phyloP scores from a whole-genome alignment of 345 rosid genomes.

The Boechera retrofracta region DNA sequence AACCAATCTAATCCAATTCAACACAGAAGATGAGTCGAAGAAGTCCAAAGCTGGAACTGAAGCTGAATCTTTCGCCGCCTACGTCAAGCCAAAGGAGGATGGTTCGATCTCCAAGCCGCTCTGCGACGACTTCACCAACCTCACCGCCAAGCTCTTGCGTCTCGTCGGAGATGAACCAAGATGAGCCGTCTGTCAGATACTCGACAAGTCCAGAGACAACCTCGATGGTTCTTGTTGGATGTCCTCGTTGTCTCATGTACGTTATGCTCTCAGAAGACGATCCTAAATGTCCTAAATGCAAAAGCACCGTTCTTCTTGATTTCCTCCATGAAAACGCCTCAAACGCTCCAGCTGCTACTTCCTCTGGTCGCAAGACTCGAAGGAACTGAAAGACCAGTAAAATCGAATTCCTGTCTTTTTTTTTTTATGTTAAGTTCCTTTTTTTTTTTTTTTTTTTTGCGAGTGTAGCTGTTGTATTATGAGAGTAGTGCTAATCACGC shows the following conservation, averaged over 20 bases:
- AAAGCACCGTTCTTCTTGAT: slow-evolving; percentile 89
- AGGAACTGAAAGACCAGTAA: slow-evolving; percentile 50
- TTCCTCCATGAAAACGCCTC: slow-evolving; percentile 58
- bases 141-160: slow-evolving; percentile 95
- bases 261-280: slow-evolving; percentile 88
- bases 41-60: slow-evolving; percentile 83
- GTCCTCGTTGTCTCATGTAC: slow-evolving; percentile 92
- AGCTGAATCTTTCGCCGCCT: slow-evolving; percentile 88
- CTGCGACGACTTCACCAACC: slow-evolving; percentile 71
- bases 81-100: slow-evolving; percentile 51
- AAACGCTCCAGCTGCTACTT: slow-evolving; percentile 26
- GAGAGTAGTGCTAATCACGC: slow-evolving; percentile 70
- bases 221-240: slow-evolving; percentile 92
- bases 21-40: slow-evolving; percentile 72
- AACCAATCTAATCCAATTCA: not conserved
- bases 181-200: slow-evolving; percentile 52
- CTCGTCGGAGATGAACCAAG: slow-evolving; percentile 77
- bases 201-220: slow-evolving; percentile 87
- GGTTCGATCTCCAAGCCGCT: slow-evolving; percentile 66
- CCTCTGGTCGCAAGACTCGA: slow-evolving; percentile 44
- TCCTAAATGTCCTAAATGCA: slow-evolving; percentile 87
- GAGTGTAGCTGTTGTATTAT: slow-evolving; percentile 31
- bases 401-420: slow-evolving; percentile 22
- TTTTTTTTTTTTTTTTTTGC: not conserved
- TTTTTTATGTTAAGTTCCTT: not conserved